Evolutionary conservation across 345 rosid species (phyloP), one percentile per base, ranked within the genome.

Genomic region (Eucalyptus sideroxylon): DNA sequence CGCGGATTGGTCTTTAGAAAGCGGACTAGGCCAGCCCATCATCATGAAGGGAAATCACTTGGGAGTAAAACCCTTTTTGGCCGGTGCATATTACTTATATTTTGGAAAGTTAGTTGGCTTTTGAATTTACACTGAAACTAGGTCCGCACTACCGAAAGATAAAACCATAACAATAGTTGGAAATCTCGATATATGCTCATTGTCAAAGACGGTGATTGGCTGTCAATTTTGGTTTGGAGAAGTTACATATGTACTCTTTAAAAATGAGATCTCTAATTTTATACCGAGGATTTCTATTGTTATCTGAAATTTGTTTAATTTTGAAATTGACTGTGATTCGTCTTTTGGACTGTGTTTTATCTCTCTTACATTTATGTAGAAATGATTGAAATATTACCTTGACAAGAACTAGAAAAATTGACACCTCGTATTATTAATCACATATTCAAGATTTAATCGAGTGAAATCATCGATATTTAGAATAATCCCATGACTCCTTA

Each of bases 251-350:
- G 0, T 23, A 0, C 60, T 23, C 12, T 9, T 23, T 56, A 1
- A 56, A 3, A 0, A 56, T 10, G 13, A 24, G 30, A 0, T 56
- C 6, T 0, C 0, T 24, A 56, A 56, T 0, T 13, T 56, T 56
- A 56, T 56, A 23, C 1, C 5, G 0, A 56, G 1, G 21, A 56
- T 56, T 23, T 0, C 24, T 56, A 53, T 56, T 56, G 30, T 56
- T 10, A 24, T 24, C 0, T 1, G 1, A 56, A 23, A 24, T 14
- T 56, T 0, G 6, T 56, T 56, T 56, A 9, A 56, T 56, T 56
- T 56, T 24, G 30, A 0, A 56, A 6, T 23, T 56, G 3, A 9
- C 1, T 10, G 13, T 3, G 30, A 56, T 56, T 56, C 1, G 1
- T 56, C 62, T 56, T 56, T 24, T 26, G 30, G 62, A 56, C 14